These are phyloP conservation scores for Acaromyces ingoldii DNA, from an alignment of 1,284 basidiomycete genomes.

Conservation along the genomic window DNA sequence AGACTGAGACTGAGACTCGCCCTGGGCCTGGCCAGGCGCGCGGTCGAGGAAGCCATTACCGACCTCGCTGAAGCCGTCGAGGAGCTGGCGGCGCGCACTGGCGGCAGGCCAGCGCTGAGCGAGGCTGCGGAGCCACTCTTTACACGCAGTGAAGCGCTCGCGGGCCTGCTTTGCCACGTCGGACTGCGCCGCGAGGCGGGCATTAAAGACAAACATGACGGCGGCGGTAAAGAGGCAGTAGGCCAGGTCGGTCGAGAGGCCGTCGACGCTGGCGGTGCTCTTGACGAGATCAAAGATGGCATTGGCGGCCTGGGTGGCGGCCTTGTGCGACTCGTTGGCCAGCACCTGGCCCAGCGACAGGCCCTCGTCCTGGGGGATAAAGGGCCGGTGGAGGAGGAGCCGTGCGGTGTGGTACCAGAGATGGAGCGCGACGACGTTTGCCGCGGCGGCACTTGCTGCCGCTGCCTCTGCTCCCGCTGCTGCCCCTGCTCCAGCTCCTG, in stretches of 20 bases:
- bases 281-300: conserved; percentile 35
- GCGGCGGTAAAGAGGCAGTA: conserved; percentile 44
- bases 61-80: conserved; percentile 40
- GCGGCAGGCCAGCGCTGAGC: conserved; percentile 41
- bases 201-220: conserved; percentile 42
- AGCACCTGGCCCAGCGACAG: conserved; percentile 26
- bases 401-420: conserved; percentile 30
- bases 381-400: conserved; percentile 36
- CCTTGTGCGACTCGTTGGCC: conserved; percentile 23
- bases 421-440: conserved; percentile 25
- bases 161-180: conserved; percentile 17
- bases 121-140: conserved; percentile 38
- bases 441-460: conserved; percentile 22
- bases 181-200: conserved; percentile 21
- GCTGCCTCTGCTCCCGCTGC: conserved; percentile 12
- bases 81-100: conserved; percentile 32
- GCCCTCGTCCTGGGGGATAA: conserved; percentile 42
- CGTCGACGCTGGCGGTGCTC: conserved; percentile 28
- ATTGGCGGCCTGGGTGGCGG: conserved; percentile 33
- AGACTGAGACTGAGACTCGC: background rate
- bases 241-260: conserved; percentile 34
- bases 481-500: too few species aligned
- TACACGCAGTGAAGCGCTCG: conserved; percentile 26
- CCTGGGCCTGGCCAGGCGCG: background rate
- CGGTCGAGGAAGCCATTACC: conserved; percentile 15